These are phyloP conservation scores for Ustilago xerochloae DNA, from an alignment of 1,284 basidiomycete genomes.

Conservation along the genomic window DNA sequence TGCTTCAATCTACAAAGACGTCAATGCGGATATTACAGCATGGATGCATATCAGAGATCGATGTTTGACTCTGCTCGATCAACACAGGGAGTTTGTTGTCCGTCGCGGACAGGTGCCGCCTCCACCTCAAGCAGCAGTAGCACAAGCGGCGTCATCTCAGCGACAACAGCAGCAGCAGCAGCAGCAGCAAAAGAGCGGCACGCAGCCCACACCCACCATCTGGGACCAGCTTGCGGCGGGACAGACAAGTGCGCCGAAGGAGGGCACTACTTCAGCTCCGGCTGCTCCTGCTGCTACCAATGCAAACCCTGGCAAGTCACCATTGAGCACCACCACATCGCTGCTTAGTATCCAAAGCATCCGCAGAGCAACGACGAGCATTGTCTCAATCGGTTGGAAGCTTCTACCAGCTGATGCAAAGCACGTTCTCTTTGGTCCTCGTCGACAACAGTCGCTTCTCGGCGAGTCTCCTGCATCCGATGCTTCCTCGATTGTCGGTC, in stretches of 20 bases:
- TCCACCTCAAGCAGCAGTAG: not conserved
- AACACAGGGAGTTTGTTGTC: slow-evolving; percentile 28
- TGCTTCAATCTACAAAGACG: slow-evolving; percentile 44
- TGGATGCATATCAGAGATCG: slow-evolving; percentile 39
- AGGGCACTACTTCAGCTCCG: slow-evolving; percentile 1
- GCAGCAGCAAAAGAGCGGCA: slow-evolving; percentile 20
- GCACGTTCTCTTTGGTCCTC: slow-evolving; percentile 52
- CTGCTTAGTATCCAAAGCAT: slow-evolving; percentile 13
- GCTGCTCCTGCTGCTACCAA: not conserved
- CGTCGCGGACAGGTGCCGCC: slow-evolving; percentile 5
- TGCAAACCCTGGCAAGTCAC: not conserved
- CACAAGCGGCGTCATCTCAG: not conserved
- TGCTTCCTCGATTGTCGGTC: slow-evolving; percentile 16
- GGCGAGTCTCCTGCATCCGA: slow-evolving; percentile 21
- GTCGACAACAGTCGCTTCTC: slow-evolving; percentile 13
- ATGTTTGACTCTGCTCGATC: slow-evolving; percentile 40
- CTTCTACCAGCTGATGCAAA: slow-evolving; percentile 46
- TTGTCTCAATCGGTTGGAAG: slow-evolving; percentile 15
- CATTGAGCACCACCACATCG: not conserved
- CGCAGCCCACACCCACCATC: slow-evolving; percentile 17
- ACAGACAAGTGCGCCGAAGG: slow-evolving; percentile 7
- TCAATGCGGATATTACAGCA: slow-evolving; percentile 43
- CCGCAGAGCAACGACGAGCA: not conserved
- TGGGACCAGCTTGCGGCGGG: slow-evolving; percentile 46
- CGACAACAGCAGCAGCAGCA: slow-evolving; percentile 2